Percentiles rank a stretch among this genome's conserved stretches.
These are phyloP conservation scores for Daldinia bambusicola DNA, from an alignment of 495 filamentous ascomycete species.

Conservation along the genomic window DNA sequence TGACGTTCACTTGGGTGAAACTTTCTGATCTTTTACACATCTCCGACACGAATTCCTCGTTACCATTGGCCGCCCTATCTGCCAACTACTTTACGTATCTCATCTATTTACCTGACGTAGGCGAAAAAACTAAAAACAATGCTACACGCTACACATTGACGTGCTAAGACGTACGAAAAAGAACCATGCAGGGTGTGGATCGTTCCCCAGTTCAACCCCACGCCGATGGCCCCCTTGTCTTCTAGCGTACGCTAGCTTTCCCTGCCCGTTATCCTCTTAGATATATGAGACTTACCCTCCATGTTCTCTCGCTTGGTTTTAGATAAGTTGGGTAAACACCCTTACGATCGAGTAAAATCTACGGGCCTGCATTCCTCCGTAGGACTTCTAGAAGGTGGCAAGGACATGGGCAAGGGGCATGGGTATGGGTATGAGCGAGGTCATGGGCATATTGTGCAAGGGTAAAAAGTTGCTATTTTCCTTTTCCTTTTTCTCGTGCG, in stretches of 20 bases:
- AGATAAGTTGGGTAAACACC: constrained; percentile 38
- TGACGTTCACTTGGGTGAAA: constrained; percentile 26
- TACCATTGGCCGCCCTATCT: constrained; percentile 44
- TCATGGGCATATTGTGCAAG: too few species aligned
- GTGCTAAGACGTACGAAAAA: constrained; percentile 24
- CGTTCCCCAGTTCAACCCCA: constrained; percentile 35
- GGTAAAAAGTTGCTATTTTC: background rate
- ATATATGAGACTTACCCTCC: constrained; percentile 27
- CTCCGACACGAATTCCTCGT: constrained; percentile 11
- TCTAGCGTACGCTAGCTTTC: background rate
- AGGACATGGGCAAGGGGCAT: background rate
- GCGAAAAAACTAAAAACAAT: constrained; percentile 28
- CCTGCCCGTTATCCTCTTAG: constrained; percentile 20
- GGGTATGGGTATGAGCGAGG: too few species aligned
- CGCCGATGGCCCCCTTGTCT: constrained; percentile 6
- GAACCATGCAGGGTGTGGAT: constrained; percentile 29
- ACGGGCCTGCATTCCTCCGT: constrained; percentile 19
- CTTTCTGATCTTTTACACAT: constrained; percentile 18
- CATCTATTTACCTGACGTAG: constrained; percentile 29
- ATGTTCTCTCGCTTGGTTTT: constrained; percentile 22
- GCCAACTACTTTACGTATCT: constrained; percentile 12
- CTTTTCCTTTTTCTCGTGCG: background rate
- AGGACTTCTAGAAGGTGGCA: constrained; percentile 32
- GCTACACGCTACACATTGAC: constrained; percentile 12
- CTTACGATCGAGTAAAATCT: constrained; percentile 6